Percentiles rank a stretch among this genome's conserved stretches.
These are phyloP conservation scores for Physaria fendleri DNA, from an alignment of 345 rosid genomes.

Conservation along the genomic window DNA sequence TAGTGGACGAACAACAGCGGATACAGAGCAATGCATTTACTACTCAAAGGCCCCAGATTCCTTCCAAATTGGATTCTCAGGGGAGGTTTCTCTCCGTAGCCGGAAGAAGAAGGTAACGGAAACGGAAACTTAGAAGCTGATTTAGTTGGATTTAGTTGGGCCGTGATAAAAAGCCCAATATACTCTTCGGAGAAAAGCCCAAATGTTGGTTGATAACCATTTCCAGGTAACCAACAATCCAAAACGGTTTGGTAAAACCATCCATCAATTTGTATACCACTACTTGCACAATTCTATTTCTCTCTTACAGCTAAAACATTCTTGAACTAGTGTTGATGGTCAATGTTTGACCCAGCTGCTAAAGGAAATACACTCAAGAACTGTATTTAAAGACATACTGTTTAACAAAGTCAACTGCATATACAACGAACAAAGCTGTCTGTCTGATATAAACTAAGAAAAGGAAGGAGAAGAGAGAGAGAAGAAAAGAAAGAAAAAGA, in stretches of 20 bases:
- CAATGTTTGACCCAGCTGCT: neutral
- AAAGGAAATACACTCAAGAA: neutral
- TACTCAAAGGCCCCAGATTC: neutral
- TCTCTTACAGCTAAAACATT: too few relatives aligned
- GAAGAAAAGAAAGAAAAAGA: neutral
- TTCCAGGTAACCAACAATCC: neutral
- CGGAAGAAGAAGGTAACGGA: neutral
- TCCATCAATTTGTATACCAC: neutral
- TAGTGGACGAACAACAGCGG: slow-evolving; percentile 22
- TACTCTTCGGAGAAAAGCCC: neutral
- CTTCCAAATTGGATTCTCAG: neutral
- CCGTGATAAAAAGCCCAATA: neutral
- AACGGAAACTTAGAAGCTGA: neutral
- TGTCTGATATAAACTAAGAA: slow-evolving; percentile 10
- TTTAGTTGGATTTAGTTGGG: neutral
- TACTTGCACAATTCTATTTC: too few relatives aligned
- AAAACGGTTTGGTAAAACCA: neutral
- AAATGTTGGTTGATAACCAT: neutral
- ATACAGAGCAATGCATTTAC: slow-evolving; percentile 20
- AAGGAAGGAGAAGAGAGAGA: neutral
- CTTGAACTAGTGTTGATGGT: neutral
- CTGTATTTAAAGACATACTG: slow-evolving; percentile 1
- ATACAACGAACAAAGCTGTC: slow-evolving; percentile 21
- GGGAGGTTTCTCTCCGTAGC: neutral
- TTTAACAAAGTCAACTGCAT: slow-evolving; percentile 1